These are phyloP conservation scores for Diaporthe ampelina DNA, from an alignment of 2,329 filamentous ascomycete genomes.

Conservation along the genomic window DNA sequence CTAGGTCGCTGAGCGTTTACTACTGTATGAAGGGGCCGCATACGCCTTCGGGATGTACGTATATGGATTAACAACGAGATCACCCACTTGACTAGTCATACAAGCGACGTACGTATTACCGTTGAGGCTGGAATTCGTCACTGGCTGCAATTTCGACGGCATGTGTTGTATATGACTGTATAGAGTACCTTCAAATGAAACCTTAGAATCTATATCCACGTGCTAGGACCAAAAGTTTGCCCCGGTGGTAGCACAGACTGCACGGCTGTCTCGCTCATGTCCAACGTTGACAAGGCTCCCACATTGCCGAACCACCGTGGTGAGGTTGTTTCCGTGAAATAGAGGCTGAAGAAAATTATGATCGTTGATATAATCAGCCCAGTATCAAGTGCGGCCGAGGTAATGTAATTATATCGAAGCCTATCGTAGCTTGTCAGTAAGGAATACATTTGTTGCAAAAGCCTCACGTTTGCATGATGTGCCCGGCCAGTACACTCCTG, in stretches of 20 bases:
- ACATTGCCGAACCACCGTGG: constrained; percentile 76
- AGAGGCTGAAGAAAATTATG: constrained; percentile 78
- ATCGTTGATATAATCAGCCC: constrained; percentile 77
- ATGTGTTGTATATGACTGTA: neutral
- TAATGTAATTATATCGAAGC: constrained; percentile 82
- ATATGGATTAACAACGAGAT: too few species aligned
- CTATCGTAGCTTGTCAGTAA: neutral
- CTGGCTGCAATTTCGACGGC: neutral
- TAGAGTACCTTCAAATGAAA: neutral
- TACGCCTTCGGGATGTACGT: too few species aligned
- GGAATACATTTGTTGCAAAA: neutral
- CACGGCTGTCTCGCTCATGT: constrained; percentile 60
- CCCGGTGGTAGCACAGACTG: constrained; percentile 57
- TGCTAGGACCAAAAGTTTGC: constrained; percentile 65
- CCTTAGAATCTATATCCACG: constrained; percentile 55
- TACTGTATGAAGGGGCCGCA: too few species aligned
- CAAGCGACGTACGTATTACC: too few species aligned
- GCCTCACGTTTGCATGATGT: neutral
- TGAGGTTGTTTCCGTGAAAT: constrained; percentile 67
- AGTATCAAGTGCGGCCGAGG: constrained; percentile 78
- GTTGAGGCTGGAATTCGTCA: neutral
- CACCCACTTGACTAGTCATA: too few species aligned
- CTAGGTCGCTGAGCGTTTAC: too few species aligned
- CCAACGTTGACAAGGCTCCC: constrained; percentile 61
- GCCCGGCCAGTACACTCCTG: neutral